These are phyloP conservation scores for Rhizopogon roseolus DNA, from an alignment of 768 basidiomycete species.

Conservation along the genomic window DNA sequence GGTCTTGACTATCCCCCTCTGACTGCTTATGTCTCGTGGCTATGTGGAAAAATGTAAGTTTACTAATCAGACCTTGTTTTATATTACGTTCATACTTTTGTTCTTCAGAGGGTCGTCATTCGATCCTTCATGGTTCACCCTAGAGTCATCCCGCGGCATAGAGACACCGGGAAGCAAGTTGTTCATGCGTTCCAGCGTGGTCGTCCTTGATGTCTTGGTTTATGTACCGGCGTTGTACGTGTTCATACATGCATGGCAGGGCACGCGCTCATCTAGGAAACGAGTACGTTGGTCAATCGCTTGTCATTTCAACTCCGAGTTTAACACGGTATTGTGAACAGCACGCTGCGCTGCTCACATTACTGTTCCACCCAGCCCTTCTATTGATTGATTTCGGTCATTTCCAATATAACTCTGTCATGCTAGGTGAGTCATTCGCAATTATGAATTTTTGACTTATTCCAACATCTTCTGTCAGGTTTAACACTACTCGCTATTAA, in stretches of 20 bases:
- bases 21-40: constrained; percentile 86
- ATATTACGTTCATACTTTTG: constrained; percentile 4
- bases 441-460: background rate
- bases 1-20: constrained; percentile 93
- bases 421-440: constrained; percentile 61
- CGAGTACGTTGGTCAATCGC: constrained; percentile 46
- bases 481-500: constrained; percentile 66
- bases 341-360: constrained; percentile 58
- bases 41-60: constrained; percentile 72
- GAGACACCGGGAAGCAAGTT: constrained; percentile 62
- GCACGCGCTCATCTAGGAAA: constrained; percentile 65
- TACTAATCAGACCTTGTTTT: constrained; percentile 12
- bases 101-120: constrained; percentile 42
- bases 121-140: constrained; percentile 62
- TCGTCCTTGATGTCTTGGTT: constrained; percentile 61
- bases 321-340: constrained; percentile 4
- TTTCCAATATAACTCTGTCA: constrained; percentile 93
- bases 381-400: constrained; percentile 88
- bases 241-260: constrained; percentile 65
- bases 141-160: constrained; percentile 66
- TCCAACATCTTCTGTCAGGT: constrained; percentile 34
- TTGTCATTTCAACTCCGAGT: background rate
- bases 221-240: constrained; percentile 71
- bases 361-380: constrained; percentile 81
- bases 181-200: constrained; percentile 79